Evolutionary conservation across 768 basidiomycete genomes (phyloP), one percentile per base, ranked within the genome.

Genomic region (Pleurotus platypus): DNA sequence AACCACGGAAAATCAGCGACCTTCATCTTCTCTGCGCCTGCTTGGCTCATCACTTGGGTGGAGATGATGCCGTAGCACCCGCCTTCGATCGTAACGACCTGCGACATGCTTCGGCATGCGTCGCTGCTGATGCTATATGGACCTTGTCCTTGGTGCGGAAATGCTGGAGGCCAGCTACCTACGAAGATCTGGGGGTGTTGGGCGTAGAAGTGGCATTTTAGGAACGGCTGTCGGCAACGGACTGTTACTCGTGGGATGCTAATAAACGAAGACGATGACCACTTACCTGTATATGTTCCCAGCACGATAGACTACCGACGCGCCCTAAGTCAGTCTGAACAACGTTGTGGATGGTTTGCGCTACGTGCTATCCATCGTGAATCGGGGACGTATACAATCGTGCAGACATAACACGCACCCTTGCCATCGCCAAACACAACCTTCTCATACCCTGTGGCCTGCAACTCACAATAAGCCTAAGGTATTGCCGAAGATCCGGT

Each of bases 371-470:
- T 6, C 7, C n/a, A 7, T 2, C 39, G 16, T 39, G n/a, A 11
- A 16, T 15, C 13, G 5, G 35, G 42, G 11, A 8, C 11, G 16
- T 16, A 13, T 12, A 35, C 1, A 38, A 18, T 9, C 2, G 26
- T 9, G 20, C n/a, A 16, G 22, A 2, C 20, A 27, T 7, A 37
- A 18, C 37, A 47, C 60, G 64, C 15, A 68, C 67, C 67, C 49
- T 65, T 65, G 3, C 69, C 69, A 45, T 70, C 69, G n/a, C 67
- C 69, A 40, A 68, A 67, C 6, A 68, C 42, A 12, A 67, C 67
- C 60, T 68, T 68, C 48, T 70, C 69, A 49, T 68, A 68, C 35
- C 67, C 66, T 16, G 69, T 70, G 2, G 69, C 64, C 67, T 70
- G 62, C 27, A 43, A 50, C 27, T 30, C 26, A 24, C 16, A 39